Evolutionary conservation across 257 asterid species (phyloP).

Genomic region (Lycium ferocissimum): DNA sequence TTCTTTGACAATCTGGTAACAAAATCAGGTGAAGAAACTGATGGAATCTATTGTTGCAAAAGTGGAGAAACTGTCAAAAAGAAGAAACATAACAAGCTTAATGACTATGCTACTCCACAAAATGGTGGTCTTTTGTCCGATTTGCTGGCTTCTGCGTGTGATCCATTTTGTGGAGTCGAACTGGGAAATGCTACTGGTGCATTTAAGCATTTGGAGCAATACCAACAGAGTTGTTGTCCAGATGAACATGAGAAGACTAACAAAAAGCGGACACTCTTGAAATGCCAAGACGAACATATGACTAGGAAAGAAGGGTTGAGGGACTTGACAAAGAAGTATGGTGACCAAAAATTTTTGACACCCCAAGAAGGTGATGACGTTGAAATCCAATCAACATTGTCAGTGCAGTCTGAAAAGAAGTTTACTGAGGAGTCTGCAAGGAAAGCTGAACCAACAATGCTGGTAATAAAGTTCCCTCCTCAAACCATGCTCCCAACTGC

Average conservation of each 20-base stretch:
- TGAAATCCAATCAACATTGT: background rate
- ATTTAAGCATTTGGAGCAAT: background rate
- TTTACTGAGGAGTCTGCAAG: background rate
- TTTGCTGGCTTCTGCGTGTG: background rate
- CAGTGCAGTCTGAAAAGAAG: background rate
- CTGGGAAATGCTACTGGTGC: background rate
- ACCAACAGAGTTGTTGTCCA: conserved; percentile 7
- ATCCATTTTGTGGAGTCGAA: background rate
- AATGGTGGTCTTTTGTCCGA: background rate
- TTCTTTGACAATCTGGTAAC: background rate
- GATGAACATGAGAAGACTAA: conserved; percentile 8
- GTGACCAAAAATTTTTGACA: background rate
- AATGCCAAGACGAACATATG: background rate
- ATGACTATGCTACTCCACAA: background rate
- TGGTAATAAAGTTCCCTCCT: conserved; percentile 12
- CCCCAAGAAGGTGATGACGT: conserved; percentile 5
- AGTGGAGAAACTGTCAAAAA: background rate
- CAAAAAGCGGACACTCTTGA: conserved; percentile 14
- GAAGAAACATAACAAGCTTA: background rate
- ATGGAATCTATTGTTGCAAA: background rate
- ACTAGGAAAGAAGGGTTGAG: conserved; percentile 24
- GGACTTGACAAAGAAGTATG: conserved; percentile 7
- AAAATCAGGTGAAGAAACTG: conserved; percentile 1
- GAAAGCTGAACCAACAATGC: conserved; percentile 22
- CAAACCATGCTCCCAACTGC: conserved; percentile 24